A percentile compares a stretch with the other conserved stretches of the same genome.
phyloP scores from a whole-genome alignment of 2,329 filamentous ascomycete genomes.

The Trichoderma cornu-damae region DNA sequence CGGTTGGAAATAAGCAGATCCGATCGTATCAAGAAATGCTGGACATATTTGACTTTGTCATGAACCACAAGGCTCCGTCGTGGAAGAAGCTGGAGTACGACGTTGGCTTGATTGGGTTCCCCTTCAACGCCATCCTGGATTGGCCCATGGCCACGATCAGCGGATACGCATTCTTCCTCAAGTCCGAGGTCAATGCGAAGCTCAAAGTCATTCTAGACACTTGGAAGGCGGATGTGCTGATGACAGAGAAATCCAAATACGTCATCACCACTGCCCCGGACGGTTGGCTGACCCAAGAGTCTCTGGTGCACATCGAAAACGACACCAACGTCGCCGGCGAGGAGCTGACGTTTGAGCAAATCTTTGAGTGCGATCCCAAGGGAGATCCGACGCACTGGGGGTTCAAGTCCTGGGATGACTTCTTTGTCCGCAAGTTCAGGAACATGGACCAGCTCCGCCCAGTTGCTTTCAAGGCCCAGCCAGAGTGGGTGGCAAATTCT shows the following conservation, averaged over 20 bases:
- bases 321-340: slow-evolving; percentile 21
- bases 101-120: slow-evolving; percentile 46
- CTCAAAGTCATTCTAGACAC: slow-evolving; percentile 47
- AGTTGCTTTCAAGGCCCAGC: slow-evolving; percentile 41
- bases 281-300: slow-evolving; percentile 23
- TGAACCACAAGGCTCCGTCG: slow-evolving; percentile 19
- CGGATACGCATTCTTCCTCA: slow-evolving; percentile 51
- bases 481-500: slow-evolving; percentile 44
- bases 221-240: slow-evolving; percentile 32
- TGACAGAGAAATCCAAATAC: slow-evolving; percentile 25
- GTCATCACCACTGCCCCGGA: slow-evolving; percentile 14
- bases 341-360: slow-evolving; percentile 19
- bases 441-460: slow-evolving; percentile 41
- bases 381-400: slow-evolving; percentile 32
- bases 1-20: slow-evolving; percentile 19
- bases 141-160: slow-evolving; percentile 54
- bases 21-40: slow-evolving; percentile 24
- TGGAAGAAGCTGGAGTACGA: slow-evolving; percentile 20
- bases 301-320: slow-evolving; percentile 19
- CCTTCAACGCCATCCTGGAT: slow-evolving; percentile 53
- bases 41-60: slow-evolving; percentile 21
- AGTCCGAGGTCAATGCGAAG: slow-evolving; percentile 46
- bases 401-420: slow-evolving; percentile 59
- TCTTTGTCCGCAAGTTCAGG: slow-evolving; percentile 54
- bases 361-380: slow-evolving; percentile 23